Evolutionary conservation across 148 eudicot genomes (phyloP), one percentile per base, ranked within the genome.

Genomic region (Oxyria digyna): DNA sequence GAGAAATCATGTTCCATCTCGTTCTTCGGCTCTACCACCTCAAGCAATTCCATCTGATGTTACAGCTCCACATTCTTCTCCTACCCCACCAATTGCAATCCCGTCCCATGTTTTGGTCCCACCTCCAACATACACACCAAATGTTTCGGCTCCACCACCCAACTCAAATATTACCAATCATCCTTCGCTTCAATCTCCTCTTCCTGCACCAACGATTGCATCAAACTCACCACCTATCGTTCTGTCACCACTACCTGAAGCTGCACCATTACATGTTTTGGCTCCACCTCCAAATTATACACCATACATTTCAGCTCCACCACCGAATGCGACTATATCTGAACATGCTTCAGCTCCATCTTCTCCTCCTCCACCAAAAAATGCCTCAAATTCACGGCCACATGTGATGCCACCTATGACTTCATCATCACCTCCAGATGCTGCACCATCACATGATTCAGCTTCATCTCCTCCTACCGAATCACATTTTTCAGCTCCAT

Each of bases 361-460:
- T 42, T 64, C 66, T 43, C 65, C 59, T 26, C n/a, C 38, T 23
- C 29, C 43, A 40, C 69, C 70, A 8, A 67, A 69, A 62, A 32
- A 18, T 20, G 59, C 46, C 63, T 38, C 77, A 69, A 63, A 71
- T 24, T 78, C 72, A 29, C 74, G 46, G 4, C 67, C 77, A 37
- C 55, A 42, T 20, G 40, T 48, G 8, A 21, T 15, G 1, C 74
- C 73, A 40, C 67, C 67, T 46, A 41, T 21, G 59, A 69, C 38
- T 15, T 72, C 71, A 21, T 42, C 77, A 14, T 72, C 82, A 11
- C 62, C 72, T 9, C 62, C 42, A 3, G 17, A 23, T 17, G 7
- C 50, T n/a, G 37, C 26, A 54, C 62, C 64, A 27, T 27, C 65
- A 0, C 65, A 29, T 59, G 0, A 27, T 59, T 14, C 15, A 37